Evolutionary conservation across 257 asterid species (phyloP).

Genomic region (Anisodus tanguticus): DNA sequence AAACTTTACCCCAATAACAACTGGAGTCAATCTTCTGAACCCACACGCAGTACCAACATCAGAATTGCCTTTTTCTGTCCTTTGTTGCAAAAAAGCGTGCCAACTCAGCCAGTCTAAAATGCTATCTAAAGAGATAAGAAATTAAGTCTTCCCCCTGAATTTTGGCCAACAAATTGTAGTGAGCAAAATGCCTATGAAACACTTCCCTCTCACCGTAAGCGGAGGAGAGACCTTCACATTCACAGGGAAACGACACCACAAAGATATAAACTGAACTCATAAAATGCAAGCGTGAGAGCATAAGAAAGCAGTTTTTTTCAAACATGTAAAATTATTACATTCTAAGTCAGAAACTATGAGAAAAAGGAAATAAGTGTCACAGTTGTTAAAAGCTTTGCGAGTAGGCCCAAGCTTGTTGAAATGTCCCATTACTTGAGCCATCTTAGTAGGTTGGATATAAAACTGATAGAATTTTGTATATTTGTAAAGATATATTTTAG

Average conservation of each 20-base stretch:
- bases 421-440: too few species aligned
- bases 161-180: not conserved
- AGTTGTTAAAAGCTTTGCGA: too few species aligned
- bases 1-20: not conserved
- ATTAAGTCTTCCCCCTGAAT: not conserved
- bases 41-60: not conserved
- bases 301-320: not conserved
- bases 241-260: not conserved
- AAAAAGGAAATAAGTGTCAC: too few species aligned
- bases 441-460: too few species aligned
- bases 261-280: not conserved
- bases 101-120: too few species aligned
- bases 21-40: not conserved
- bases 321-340: not conserved
- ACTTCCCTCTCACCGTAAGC: not conserved
- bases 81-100: not conserved
- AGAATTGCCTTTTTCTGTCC: not conserved
- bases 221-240: not conserved
- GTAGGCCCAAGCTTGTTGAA: too few species aligned
- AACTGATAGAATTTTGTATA: too few species aligned
- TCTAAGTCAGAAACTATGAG: not conserved
- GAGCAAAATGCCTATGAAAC: not conserved
- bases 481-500: too few species aligned
- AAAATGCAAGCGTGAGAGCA: not conserved
- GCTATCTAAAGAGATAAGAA: too few species aligned